Evolutionary conservation across 164 flowering plant species (phyloP).

Genomic region (Euptelea pleiosperma): DNA sequence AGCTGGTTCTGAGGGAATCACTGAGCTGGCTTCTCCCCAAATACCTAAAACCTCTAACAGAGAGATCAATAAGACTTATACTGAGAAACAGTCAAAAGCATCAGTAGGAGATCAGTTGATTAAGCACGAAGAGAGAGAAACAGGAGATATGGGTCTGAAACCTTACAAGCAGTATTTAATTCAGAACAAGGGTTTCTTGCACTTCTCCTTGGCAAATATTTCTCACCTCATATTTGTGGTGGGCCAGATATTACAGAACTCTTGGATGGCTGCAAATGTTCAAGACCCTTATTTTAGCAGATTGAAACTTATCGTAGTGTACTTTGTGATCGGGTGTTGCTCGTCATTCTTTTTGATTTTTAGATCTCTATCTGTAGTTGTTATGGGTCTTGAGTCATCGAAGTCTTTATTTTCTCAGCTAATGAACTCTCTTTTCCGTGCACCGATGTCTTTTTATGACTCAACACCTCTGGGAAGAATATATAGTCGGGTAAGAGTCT

Average conservation of each 20-base stretch:
- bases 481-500: constrained; percentile 41
- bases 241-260: constrained; percentile 51
- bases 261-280: constrained; percentile 73
- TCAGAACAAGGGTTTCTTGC: constrained; percentile 58
- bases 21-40: constrained; percentile 23
- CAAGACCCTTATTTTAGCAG: constrained; percentile 39
- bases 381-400: constrained; percentile 39
- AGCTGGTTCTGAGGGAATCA: constrained; percentile 40
- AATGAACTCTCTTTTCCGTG: constrained; percentile 44
- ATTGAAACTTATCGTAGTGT: constrained; percentile 38
- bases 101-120: constrained; percentile 55
- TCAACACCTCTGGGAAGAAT: constrained; percentile 55
- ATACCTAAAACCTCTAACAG: constrained; percentile 10
- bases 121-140: constrained; percentile 60
- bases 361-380: constrained; percentile 32
- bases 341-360: constrained; percentile 26
- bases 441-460: constrained; percentile 54
- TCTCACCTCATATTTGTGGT: constrained; percentile 36
- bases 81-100: constrained; percentile 20
- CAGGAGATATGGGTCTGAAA: constrained; percentile 59
- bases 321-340: constrained; percentile 39
- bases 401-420: constrained; percentile 41
- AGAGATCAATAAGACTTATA: constrained; percentile 34
- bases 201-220: constrained; percentile 35
- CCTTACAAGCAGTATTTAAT: constrained; percentile 64